A percentile compares a stretch with the other conserved stretches of the same genome.
These are phyloP conservation scores for Ophiostoma quercus DNA, from an alignment of 2,329 filamentous ascomycete genomes.

Conservation along the genomic window DNA sequence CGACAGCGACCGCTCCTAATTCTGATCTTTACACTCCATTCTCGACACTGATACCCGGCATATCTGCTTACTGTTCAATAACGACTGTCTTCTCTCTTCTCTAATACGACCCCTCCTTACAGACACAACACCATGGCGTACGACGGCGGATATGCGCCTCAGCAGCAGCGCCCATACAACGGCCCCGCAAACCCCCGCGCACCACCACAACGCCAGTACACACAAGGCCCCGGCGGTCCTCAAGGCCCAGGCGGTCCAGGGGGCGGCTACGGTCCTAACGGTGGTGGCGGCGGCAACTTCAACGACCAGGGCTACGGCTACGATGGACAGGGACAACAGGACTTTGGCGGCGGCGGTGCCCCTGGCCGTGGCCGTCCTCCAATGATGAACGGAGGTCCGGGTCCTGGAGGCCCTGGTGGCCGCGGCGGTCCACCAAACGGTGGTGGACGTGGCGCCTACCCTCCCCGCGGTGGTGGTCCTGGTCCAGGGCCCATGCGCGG, in stretches of 20 bases:
- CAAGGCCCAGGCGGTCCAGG: slow-evolving; percentile 27
- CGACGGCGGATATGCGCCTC: slow-evolving; percentile 42
- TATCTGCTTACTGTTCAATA: neutral
- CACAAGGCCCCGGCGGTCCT: slow-evolving; percentile 31
- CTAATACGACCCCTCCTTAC: neutral
- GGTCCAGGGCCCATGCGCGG: slow-evolving; percentile 37
- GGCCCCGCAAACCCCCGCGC: slow-evolving; percentile 42
- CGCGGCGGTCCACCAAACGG: slow-evolving; percentile 41
- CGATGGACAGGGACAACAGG: slow-evolving; percentile 41
- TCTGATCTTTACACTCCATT: neutral
- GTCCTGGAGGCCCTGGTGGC: slow-evolving; percentile 24
- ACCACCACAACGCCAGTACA: slow-evolving; percentile 37
- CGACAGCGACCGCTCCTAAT: neutral
- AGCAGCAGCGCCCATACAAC: slow-evolving; percentile 42
- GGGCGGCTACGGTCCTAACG: slow-evolving; percentile 34
- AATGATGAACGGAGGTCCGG: slow-evolving; percentile 29
- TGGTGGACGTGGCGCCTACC: slow-evolving; percentile 37
- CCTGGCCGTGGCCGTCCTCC: slow-evolving; percentile 37
- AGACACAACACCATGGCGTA: slow-evolving; percentile 43
- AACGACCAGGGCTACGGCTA: slow-evolving; percentile 43
- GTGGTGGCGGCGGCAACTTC: slow-evolving; percentile 27
- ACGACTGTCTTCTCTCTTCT: neutral
- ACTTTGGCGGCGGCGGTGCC: slow-evolving; percentile 37
- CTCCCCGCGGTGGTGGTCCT: slow-evolving; percentile 36
- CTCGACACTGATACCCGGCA: neutral